Base-by-base conservation (phyloP, 139 green algal genomes). In the Ulvella scutata region DNA sequence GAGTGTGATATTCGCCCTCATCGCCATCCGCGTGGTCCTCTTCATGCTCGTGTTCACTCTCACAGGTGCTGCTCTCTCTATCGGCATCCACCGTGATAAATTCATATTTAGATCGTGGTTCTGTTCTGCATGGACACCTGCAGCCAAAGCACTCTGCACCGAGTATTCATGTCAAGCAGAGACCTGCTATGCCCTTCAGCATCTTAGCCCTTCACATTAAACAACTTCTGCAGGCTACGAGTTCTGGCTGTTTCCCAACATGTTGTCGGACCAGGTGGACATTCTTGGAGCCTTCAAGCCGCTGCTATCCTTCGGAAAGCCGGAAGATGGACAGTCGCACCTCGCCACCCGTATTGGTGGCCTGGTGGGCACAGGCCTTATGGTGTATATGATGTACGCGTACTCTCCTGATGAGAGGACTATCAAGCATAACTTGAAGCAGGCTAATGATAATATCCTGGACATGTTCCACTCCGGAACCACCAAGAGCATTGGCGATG, bases 181-280 rank as follows among this genome's bases (percentile, higher is more conserved):
- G n/a, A n/a, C n/a, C n/a, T n/a, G n/a, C n/a, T n/a, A n/a, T n/a
- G n/a, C n/a, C n/a, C n/a, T n/a, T n/a, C n/a, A n/a, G n/a, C n/a
- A n/a, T n/a, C n/a, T n/a, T n/a, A n/a, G n/a, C n/a, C n/a, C n/a
- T n/a, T n/a, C n/a, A n/a, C n/a, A n/a, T n/a, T n/a, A n/a, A n/a
- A n/a, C n/a, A n/a, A n/a, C n/a, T n/a, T n/a, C 43, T 20, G 62
- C 78, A 3, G 86, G 86, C 2, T 60, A 62, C 26, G 73, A 76
- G 3, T 72, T 89, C 4, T 91, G 86, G 86, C 43, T 91, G 33
- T 76, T 91, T 33, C 86, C 86, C 60, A 85, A 88, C 73, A 31
- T 88, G 29, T 61, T 86, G n/a, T 80, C 78, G 13, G 86, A 90
- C 2, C 51, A 84, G 29, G 36, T 80, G 61, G 78, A 79, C 36